Conservation (phyloP, 306 rosid species). For the Lupinus albus region DNA sequence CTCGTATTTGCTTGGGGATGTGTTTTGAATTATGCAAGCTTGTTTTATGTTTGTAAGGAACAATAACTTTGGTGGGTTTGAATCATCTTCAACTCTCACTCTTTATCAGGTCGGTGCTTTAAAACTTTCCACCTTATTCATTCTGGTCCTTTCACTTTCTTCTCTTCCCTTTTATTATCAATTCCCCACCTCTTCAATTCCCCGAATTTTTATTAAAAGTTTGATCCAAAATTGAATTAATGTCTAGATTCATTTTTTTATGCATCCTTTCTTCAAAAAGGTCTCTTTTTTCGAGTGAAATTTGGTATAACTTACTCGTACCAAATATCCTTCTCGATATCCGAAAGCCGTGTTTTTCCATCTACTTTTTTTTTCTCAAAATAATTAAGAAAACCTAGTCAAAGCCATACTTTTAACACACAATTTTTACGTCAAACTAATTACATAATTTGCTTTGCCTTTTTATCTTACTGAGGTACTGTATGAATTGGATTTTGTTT, state of each 20-base stretch:
- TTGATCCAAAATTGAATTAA: background rate
- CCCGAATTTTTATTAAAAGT: background rate
- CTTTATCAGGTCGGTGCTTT: conserved; percentile 72
- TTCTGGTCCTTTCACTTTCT: background rate
- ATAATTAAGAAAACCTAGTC: background rate
- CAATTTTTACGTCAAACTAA: background rate
- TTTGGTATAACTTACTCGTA: conserved; percentile 28
- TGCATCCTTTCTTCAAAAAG: conserved; percentile 7
- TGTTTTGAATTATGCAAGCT: conserved; percentile 49
- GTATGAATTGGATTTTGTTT: conserved; percentile 13
- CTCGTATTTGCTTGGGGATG: no score
- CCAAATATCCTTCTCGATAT: conserved; percentile 61
- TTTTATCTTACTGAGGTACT: conserved; percentile 17
- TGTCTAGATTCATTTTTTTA: background rate
- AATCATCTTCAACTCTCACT: conserved; percentile 65
- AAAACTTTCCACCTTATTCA: conserved; percentile 20
- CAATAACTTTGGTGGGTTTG: conserved; percentile 55
- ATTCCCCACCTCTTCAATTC: conserved; percentile 6
- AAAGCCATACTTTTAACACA: background rate
- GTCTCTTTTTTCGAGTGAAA: background rate
- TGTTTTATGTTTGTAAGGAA: conserved; percentile 58
- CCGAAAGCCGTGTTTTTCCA: conserved; percentile 46
- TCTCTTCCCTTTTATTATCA: background rate
- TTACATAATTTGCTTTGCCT: background rate
- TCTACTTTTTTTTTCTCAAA: background rate